phyloP scores from a whole-genome alignment of 306 rosid genomes.

The Rubus parviflorus region DNA sequence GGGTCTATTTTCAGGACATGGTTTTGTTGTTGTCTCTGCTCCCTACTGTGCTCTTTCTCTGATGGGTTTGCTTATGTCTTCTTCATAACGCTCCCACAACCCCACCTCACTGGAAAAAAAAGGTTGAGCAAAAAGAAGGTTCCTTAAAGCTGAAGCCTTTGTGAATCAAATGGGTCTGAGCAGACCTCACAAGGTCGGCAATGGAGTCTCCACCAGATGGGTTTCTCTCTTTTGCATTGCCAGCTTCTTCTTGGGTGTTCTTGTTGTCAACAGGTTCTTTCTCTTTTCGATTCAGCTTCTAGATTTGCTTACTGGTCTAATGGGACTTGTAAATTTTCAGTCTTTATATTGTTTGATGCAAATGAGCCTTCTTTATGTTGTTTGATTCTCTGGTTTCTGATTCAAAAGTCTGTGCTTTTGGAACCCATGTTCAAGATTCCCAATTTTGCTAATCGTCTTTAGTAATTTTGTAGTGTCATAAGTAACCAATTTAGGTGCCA shows the following conservation, averaged over 20 bases:
- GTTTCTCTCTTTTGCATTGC: slow-evolving; percentile 52
- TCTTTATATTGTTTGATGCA: slow-evolving; percentile 9
- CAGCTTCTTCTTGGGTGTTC: slow-evolving; percentile 61
- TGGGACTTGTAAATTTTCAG: slow-evolving; percentile 4
- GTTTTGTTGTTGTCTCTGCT: slow-evolving; percentile 6
- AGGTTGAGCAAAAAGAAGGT: slow-evolving; percentile 18
- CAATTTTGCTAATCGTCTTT: background rate
- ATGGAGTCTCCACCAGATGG: slow-evolving; percentile 61
- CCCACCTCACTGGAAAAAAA: background rate
- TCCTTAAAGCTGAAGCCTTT: slow-evolving; percentile 35
- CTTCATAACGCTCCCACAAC: slow-evolving; percentile 8
- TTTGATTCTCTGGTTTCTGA: slow-evolving; percentile 23
- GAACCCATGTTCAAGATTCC: slow-evolving; percentile 12
- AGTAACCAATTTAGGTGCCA: background rate
- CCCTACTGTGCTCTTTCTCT: slow-evolving; percentile 11
- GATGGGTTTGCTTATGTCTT: slow-evolving; percentile 26
- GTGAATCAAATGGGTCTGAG: slow-evolving; percentile 46
- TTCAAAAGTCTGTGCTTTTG: slow-evolving; percentile 11
- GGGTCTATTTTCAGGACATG: slow-evolving; percentile 10
- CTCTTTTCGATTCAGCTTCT: slow-evolving; percentile 23
- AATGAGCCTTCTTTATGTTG: slow-evolving; percentile 3
- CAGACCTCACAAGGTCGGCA: slow-evolving; percentile 52
- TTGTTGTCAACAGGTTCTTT: slow-evolving; percentile 53
- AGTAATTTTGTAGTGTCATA: background rate
- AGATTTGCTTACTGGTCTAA: slow-evolving; percentile 22